Conservation (phyloP, 2,329 filamentous ascomycete species). For the Diaporthe ampelina region DNA sequence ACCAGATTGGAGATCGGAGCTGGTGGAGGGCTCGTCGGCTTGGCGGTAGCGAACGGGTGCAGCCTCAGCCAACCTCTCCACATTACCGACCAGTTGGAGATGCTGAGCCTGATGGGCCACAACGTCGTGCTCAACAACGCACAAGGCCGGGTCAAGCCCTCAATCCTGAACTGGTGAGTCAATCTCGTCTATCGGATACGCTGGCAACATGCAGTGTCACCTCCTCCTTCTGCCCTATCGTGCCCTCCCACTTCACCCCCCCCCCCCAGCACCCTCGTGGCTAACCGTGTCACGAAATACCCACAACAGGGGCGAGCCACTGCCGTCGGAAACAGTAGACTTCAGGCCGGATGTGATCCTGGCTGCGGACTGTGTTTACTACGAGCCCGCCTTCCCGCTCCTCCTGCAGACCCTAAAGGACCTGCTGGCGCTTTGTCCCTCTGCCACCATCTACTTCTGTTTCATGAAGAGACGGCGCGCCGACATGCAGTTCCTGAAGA, state of each 20-base stretch:
- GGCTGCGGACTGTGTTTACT: constrained; percentile 98
- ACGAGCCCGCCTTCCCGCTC: constrained; percentile 93
- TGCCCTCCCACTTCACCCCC: no score
- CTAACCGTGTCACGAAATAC: neutral
- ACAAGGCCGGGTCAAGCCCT: constrained; percentile 71
- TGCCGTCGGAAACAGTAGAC: constrained; percentile 65
- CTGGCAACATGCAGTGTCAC: constrained; percentile 35
- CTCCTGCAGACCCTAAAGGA: constrained; percentile 83
- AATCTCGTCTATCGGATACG: constrained; percentile 41
- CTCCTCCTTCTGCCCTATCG: neutral
- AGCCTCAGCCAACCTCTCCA: constrained; percentile 70
- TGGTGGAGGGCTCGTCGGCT: constrained; percentile 87
- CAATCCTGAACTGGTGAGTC: constrained; percentile 84
- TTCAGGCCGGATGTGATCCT: constrained; percentile 83
- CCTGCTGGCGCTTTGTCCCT: constrained; percentile 79
- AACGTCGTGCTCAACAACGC: constrained; percentile 89
- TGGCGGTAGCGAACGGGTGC: constrained; percentile 72
- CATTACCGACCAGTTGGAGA: constrained; percentile 89
- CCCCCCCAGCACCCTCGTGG: neutral
- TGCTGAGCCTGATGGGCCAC: constrained; percentile 86
- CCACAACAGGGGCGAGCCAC: constrained; percentile 68
- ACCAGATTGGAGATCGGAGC: constrained; percentile 89
- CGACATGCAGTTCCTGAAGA: constrained; percentile 81
- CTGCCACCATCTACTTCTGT: constrained; percentile 81
- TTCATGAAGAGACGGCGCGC: constrained; percentile 93